Percentiles rank a stretch among this genome's conserved stretches.
Conservation (phyloP, 371 early-diverging fungal species). For the Rhizopus stolonifer region DNA sequence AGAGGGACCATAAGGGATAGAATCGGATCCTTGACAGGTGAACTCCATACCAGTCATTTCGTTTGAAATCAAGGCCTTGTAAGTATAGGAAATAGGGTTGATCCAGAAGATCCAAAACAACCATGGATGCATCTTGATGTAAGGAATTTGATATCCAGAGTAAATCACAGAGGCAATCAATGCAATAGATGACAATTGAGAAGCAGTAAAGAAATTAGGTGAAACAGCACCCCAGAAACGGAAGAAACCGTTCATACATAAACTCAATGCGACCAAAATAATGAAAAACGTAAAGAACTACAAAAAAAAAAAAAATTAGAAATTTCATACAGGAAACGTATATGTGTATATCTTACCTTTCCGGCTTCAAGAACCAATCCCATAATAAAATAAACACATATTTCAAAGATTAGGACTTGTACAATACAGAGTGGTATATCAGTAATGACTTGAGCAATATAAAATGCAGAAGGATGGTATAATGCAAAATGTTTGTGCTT, state of each 20-base stretch:
- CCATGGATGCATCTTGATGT: too few relatives aligned
- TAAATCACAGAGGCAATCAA: conserved; percentile 61
- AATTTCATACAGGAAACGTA: background rate
- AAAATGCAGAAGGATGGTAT: conserved; percentile 65
- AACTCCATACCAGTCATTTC: conserved; percentile 54
- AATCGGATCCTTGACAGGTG: conserved; percentile 38
- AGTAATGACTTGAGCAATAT: conserved; percentile 57
- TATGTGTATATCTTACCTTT: conserved; percentile 28
- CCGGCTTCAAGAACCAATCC: conserved; percentile 55
- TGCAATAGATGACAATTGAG: conserved; percentile 53
- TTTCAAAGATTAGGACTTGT: conserved; percentile 35
- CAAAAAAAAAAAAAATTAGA: background rate
- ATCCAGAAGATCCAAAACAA: background rate
- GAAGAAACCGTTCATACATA: conserved; percentile 66
- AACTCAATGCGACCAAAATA: conserved; percentile 43
- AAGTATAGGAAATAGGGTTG: too few relatives aligned
- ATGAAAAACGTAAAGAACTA: conserved; percentile 58
- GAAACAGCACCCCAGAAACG: conserved; percentile 58
- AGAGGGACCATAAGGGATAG: conserved; percentile 43
- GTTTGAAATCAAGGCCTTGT: conserved; percentile 49
- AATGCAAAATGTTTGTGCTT: conserved; percentile 70
- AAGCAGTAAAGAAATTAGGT: conserved; percentile 58
- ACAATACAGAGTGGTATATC: conserved; percentile 47
- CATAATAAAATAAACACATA: conserved; percentile 56
- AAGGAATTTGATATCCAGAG: conserved; percentile 55